These are phyloP conservation scores for Ganoderma lingzhi DNA, from an alignment of 1,284 basidiomycete species.

Conservation along the genomic window DNA sequence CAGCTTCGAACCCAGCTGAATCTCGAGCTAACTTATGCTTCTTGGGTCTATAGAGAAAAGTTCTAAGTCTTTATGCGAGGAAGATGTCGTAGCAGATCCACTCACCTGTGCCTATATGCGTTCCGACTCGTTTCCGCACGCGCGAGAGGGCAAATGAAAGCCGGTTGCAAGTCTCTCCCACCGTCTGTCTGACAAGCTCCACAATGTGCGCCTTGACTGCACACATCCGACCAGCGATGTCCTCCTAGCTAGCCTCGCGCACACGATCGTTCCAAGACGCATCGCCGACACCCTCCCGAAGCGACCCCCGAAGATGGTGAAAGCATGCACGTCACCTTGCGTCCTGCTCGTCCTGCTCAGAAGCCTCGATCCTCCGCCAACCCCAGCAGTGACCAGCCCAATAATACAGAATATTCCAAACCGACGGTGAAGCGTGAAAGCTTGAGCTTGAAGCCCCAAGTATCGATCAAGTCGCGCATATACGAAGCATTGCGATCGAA, in stretches of 20 bases:
- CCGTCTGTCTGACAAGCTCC: background rate
- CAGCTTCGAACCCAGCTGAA: too few species aligned
- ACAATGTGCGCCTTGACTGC: too few species aligned
- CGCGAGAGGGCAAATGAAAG: background rate
- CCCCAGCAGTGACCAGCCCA: too few species aligned
- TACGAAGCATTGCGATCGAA: background rate
- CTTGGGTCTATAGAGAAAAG: too few species aligned
- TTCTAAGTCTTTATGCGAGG: background rate
- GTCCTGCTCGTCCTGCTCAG: background rate
- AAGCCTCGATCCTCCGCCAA: too few species aligned
- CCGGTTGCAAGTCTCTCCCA: too few species aligned
- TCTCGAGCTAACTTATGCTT: too few species aligned
- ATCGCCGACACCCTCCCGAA: conserved; percentile 3
- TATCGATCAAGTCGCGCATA: background rate
- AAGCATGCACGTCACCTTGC: background rate
- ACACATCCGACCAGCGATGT: background rate
- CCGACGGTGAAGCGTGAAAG: background rate
- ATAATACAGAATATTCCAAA: too few species aligned
- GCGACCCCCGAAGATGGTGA: background rate
- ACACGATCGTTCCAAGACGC: conserved; percentile 11
- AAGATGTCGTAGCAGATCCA: background rate
- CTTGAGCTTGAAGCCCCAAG: background rate
- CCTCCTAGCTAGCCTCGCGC: background rate
- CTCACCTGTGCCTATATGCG: background rate
- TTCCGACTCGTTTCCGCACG: background rate